Base-by-base conservation (phyloP, 331 rosid species). In the Phaseolus coccineus region DNA sequence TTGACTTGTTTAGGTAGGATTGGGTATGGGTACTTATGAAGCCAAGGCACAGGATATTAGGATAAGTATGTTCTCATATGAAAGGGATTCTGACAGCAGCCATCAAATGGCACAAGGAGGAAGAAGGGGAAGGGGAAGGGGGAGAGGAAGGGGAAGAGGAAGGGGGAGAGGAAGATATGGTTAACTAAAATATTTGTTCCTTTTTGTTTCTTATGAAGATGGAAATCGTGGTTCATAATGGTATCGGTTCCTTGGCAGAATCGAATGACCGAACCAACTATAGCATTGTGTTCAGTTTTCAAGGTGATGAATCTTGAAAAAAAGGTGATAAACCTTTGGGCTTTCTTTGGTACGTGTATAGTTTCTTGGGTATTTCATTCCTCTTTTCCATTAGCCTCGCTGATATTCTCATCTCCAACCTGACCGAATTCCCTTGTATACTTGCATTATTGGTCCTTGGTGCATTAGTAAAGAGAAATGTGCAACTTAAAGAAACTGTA, bases 51-150 rank as follows among this genome's bases (percentile, higher is more conserved):
- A 89, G n/a, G 80, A 87, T 69, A 84, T 95, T 58, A 89, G 87
- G 82, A 84, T 95, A 89, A 95, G 90, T 81, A 91, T 95, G 97
- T 95, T 95, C 82, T 81, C 80, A 69, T 95, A 61, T 58, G 79
- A 83, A 65, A 93, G 87, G 79, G 89, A 91, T 71, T 61, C 80
- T 3, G 85, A 73, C 4, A 51, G 78, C 72, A 82, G 73, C 80
- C 50, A 52, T 78, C 84, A 87, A 40, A 80, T 85, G 80, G 82
- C 77, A 33, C 68, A 87, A 71, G 91, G 52, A 42, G 90, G 76
- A 47, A 50, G 88, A 0, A 35, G 92, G 1, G 85, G 90, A 3
- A 56, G 87, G 1, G 87, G 90, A 2, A 69, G 76, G 3, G 85
- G 87, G 2, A 59, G 86, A 2, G 86, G 91, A 3, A 61, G 72